Evolutionary conservation across 1,284 basidiomycete genomes (phyloP).

Genomic region (Naganishia liquefaciens): DNA sequence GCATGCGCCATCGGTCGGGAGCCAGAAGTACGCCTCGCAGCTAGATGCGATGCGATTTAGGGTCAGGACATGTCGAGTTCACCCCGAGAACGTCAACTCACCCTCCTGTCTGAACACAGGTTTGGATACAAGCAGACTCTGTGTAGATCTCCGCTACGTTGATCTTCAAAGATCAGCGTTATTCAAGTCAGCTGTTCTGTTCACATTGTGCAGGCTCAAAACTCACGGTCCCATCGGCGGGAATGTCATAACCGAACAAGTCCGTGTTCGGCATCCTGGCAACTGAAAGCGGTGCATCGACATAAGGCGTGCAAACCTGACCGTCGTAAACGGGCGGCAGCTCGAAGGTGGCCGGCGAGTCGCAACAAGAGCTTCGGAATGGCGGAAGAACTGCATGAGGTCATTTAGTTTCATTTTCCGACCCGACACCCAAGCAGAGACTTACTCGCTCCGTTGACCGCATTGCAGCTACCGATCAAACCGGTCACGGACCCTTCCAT

Average conservation of each 20-base stretch:
- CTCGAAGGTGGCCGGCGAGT: not conserved
- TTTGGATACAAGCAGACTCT: not conserved
- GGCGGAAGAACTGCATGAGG: not conserved
- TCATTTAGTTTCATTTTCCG: not conserved
- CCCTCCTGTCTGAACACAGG: not conserved
- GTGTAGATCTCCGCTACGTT: not conserved
- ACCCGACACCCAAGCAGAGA: not conserved
- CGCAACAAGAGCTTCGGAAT: conserved; percentile 14
- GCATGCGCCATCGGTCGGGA: not conserved
- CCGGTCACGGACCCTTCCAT: not conserved
- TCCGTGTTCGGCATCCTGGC: conserved; percentile 1
- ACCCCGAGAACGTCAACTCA: not conserved
- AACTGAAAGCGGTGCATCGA: not conserved
- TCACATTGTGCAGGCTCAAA: too few relatives aligned
- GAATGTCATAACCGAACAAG: not conserved
- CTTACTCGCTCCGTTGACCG: conserved; percentile 3
- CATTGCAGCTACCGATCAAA: conserved; percentile 4
- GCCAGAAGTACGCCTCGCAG: conserved; percentile 5
- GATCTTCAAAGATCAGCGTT: too few relatives aligned
- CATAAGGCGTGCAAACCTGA: not conserved
- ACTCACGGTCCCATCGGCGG: not conserved
- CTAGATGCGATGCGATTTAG: not conserved
- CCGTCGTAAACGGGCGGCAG: not conserved
- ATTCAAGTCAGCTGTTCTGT: too few relatives aligned
- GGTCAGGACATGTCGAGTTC: not conserved